Evolutionary conservation across 2,329 filamentous ascomycete genomes (phyloP).

Genomic region (Akanthomyces muscarius): DNA sequence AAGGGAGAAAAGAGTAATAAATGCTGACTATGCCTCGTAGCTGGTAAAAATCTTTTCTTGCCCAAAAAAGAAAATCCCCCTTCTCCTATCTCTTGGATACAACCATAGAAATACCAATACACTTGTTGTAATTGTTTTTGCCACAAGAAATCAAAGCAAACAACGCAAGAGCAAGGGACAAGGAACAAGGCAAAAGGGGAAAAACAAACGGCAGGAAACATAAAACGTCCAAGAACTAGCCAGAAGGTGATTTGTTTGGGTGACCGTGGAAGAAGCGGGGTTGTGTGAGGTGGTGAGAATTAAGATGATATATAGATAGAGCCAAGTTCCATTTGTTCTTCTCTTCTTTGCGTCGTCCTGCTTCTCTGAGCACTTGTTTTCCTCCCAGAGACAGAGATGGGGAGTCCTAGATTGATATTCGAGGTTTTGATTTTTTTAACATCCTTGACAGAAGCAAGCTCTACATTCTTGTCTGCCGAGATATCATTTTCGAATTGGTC

Average conservation of each 20-base stretch:
- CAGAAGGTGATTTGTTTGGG: neutral
- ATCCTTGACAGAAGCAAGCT: neutral
- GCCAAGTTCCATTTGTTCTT: conserved; percentile 1
- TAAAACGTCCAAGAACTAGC: neutral
- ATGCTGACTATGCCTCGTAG: conserved; percentile 16
- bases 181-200: neutral
- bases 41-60: neutral
- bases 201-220: neutral
- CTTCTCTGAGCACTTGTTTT: neutral
- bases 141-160: neutral
- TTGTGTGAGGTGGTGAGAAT: conserved; percentile 1
- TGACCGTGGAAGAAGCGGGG: neutral
- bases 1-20: neutral
- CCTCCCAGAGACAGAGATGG: neutral
- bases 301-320: conserved; percentile 14
- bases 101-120: neutral
- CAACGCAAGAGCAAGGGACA: neutral
- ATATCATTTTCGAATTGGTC: neutral
- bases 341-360: neutral
- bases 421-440: neutral
- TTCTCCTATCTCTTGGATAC: neutral
- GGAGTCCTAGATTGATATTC: neutral
- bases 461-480: neutral
- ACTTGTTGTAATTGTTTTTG: neutral
- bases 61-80: neutral